phyloP scores from a whole-genome alignment of 805 yeast species.

The Saccharomycopsis vini region DNA sequence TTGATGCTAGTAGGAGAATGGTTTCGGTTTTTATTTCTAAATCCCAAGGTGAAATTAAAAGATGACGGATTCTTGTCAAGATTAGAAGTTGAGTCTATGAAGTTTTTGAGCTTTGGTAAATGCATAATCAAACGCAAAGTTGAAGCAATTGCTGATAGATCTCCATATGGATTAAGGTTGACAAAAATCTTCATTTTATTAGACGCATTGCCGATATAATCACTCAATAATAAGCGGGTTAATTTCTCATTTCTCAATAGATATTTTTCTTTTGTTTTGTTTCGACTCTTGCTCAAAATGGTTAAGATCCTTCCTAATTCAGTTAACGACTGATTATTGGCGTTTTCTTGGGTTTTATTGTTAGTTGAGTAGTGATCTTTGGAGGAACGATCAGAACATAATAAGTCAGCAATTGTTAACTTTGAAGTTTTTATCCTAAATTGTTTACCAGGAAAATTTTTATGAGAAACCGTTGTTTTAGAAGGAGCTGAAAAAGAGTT shows the following conservation, averaged over 20 bases:
- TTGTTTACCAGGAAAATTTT: constrained; percentile 9
- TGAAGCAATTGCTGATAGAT: constrained; percentile 26
- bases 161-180: constrained; percentile 33
- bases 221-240: constrained; percentile 40
- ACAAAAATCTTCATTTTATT: constrained; percentile 29
- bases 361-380: too few species aligned
- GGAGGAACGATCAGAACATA: constrained; percentile 52
- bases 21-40: not conserved
- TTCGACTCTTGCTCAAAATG: constrained; percentile 27
- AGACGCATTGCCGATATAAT: constrained; percentile 28
- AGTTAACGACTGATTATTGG: constrained; percentile 40
- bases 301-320: constrained; percentile 42
- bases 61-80: constrained; percentile 1
- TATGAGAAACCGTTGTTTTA: not conserved
- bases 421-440: constrained; percentile 26
- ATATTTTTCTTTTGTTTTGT: constrained; percentile 28
- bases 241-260: constrained; percentile 40
- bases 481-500: not conserved
- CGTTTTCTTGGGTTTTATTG: too few species aligned
- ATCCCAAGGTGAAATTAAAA: constrained; percentile 8
- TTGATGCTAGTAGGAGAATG: not conserved
- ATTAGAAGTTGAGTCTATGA: not conserved
- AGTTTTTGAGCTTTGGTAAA: constrained; percentile 12
- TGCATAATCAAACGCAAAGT: constrained; percentile 26
- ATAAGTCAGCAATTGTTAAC: constrained; percentile 42